Percentiles rank a stretch among this genome's conserved stretches.
Conservation (phyloP, 768 basidiomycete genomes). For the Suillus tomentosus region DNA sequence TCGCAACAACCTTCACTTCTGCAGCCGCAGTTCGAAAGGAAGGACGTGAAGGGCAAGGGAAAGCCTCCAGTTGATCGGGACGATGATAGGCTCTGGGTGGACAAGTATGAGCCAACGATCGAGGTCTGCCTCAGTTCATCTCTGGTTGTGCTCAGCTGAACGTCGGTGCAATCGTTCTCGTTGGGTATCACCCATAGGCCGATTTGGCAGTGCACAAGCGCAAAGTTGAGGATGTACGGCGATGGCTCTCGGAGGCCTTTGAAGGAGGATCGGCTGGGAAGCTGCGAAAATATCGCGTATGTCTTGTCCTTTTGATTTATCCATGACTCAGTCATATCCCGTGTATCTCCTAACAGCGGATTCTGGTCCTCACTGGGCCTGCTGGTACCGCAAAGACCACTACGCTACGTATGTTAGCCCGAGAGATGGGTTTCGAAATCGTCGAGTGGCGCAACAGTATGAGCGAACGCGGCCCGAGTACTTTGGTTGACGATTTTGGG, state of each 20-base stretch:
- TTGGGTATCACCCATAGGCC: slow-evolving; percentile 41
- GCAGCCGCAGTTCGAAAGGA: slow-evolving; percentile 7
- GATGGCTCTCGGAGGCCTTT: slow-evolving; percentile 75
- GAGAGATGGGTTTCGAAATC: slow-evolving; percentile 76
- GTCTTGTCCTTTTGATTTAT: slow-evolving; percentile 24
- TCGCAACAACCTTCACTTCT: slow-evolving; percentile 8
- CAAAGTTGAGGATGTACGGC: slow-evolving; percentile 77
- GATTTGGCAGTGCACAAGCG: slow-evolving; percentile 79
- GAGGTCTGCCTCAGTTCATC: slow-evolving; percentile 44
- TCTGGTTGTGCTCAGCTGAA: slow-evolving; percentile 8
- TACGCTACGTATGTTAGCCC: slow-evolving; percentile 72
- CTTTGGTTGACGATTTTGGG: slow-evolving; percentile 26
- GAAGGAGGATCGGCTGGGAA: slow-evolving; percentile 65
- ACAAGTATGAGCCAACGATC: slow-evolving; percentile 60
- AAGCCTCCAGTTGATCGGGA: slow-evolving; percentile 13
- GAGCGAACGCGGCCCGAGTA: slow-evolving; percentile 45
- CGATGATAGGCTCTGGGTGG: slow-evolving; percentile 59
- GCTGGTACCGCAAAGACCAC: slow-evolving; percentile 92
- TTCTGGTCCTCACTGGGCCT: slow-evolving; percentile 84
- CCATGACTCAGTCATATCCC: not conserved
- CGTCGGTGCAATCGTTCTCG: not conserved
- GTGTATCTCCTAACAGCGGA: slow-evolving; percentile 50
- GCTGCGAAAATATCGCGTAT: slow-evolving; percentile 72
- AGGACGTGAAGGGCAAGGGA: slow-evolving; percentile 29
- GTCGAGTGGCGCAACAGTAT: slow-evolving; percentile 82